These are phyloP conservation scores for Aspergillus brunneoviolaceus DNA, from an alignment of 2,329 filamentous ascomycete species.

Conservation along the genomic window DNA sequence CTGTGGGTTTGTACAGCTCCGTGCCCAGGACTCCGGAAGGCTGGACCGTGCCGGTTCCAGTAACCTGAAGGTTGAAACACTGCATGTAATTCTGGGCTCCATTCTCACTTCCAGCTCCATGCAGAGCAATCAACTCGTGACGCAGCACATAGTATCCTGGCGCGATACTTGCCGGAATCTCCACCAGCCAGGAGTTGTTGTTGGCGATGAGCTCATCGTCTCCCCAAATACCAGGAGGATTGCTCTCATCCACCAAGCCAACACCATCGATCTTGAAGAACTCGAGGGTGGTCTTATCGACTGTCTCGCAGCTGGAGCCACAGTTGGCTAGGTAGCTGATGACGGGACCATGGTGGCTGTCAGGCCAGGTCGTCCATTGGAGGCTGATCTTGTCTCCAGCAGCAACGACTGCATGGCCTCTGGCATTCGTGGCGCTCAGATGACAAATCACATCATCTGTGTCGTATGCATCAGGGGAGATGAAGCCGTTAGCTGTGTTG, in stretches of 20 bases:
- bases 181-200: constrained; percentile 50
- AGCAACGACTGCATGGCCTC: constrained; percentile 53
- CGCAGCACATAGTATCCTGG: constrained; percentile 53
- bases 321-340: constrained; percentile 62
- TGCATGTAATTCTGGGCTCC: constrained; percentile 53
- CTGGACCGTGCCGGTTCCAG: constrained; percentile 48
- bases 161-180: constrained; percentile 44
- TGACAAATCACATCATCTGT: constrained; percentile 60
- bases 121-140: constrained; percentile 53
- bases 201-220: constrained; percentile 51
- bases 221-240: constrained; percentile 51
- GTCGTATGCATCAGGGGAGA: constrained; percentile 43
- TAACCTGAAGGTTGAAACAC: constrained; percentile 59
- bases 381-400: constrained; percentile 59
- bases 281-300: constrained; percentile 51
- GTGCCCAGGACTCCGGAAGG: constrained; percentile 51
- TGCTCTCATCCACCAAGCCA: constrained; percentile 48
- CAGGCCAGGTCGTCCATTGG: constrained; percentile 64
- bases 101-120: constrained; percentile 41
- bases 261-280: constrained; percentile 62
- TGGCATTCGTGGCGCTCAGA: constrained; percentile 51
- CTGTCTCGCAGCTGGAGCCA: constrained; percentile 52
- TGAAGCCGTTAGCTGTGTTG: constrained; percentile 53
- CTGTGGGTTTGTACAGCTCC: constrained; percentile 54
- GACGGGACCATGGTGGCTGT: constrained; percentile 61